Evolutionary conservation across 2,329 filamentous ascomycete species (phyloP).

Genomic region (Hymenoscyphus fraxineus): DNA sequence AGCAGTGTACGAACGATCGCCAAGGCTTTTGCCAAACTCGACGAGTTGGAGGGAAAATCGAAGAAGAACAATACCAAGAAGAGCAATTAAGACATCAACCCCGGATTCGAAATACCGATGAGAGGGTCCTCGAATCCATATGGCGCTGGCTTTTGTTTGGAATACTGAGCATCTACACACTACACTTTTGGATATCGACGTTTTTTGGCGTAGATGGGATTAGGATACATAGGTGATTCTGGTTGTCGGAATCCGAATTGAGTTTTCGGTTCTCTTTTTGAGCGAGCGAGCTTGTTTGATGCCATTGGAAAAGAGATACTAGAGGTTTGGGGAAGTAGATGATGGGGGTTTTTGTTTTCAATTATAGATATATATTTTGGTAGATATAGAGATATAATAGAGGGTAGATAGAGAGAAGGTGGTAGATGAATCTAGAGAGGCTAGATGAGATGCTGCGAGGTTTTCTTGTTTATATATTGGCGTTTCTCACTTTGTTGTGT

Average conservation of each 20-base stretch:
- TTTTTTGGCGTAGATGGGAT: too few relatives aligned
- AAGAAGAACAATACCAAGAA: neutral
- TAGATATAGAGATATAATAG: too few relatives aligned
- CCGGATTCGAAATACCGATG: neutral
- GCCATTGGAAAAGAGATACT: too few relatives aligned
- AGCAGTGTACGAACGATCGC: conserved; percentile 37
- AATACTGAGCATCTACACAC: neutral
- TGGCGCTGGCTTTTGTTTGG: neutral
- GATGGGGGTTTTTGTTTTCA: too few relatives aligned
- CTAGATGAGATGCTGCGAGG: neutral
- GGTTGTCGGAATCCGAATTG: too few relatives aligned
- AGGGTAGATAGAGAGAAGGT: too few relatives aligned
- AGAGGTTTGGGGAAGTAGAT: too few relatives aligned
- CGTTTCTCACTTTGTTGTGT: neutral
- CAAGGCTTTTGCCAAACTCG: conserved; percentile 36
- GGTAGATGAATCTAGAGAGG: too few relatives aligned
- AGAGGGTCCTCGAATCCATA: neutral
- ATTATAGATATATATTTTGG: too few relatives aligned
- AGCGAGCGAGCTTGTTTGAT: too few relatives aligned
- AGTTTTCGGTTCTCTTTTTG: too few relatives aligned
- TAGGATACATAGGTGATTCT: too few relatives aligned
- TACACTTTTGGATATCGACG: neutral
- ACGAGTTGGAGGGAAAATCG: conserved; percentile 22
- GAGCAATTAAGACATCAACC: neutral
- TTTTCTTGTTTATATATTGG: neutral